Evolutionary conservation across 805 yeast genomes (phyloP), one percentile per base, ranked within the genome.

Genomic region (Ogataea haglerorum): DNA sequence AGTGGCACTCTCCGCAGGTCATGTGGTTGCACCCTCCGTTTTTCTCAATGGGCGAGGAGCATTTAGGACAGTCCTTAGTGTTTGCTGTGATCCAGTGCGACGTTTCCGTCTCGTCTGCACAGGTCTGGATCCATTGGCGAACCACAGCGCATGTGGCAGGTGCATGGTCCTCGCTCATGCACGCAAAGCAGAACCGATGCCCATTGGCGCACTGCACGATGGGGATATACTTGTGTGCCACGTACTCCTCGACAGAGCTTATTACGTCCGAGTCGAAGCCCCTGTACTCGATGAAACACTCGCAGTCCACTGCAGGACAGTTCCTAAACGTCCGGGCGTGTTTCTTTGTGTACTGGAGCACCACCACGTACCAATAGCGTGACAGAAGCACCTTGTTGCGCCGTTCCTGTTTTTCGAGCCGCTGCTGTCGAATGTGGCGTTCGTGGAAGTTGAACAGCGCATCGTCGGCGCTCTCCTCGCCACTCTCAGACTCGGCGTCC

Each of bases 21-120:
- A 93, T 91, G 64, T 93, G 99, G 63, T 91, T 91, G 65, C 99
- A 93, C 0, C 99, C 99, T 16, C 97, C 98, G 57, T 85, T 85
- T 54, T 91, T 89, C 58, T 93, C 97, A 47, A 91, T 93, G 21
- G 79, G 68, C 1, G 88, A 68, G 8, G 67, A 66, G 66, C 99
- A 93, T 54, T 77, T 76, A 0, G 96, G 95, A 61, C 99, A 93
- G 32, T 76, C 75, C 51, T 87, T 82, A 1, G 99, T 88, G 59
- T 91, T 82, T 3, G 84, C 79, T 3, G 78, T 71, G 17, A 93
- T 80, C 97, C 98, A 93, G 54, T 82, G 78, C 2, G 82, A 73
- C 12, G 96, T 88, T 52, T 86, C 96, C 0, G 93, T 79, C 57
- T 93, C 98, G 57, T 88, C 93, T 45, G 73, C 72, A 48, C 95